A percentile compares a stretch with the other conserved stretches of the same genome.
Conservation (phyloP, 179 eudicot species). For the Corrigiola litoralis region DNA sequence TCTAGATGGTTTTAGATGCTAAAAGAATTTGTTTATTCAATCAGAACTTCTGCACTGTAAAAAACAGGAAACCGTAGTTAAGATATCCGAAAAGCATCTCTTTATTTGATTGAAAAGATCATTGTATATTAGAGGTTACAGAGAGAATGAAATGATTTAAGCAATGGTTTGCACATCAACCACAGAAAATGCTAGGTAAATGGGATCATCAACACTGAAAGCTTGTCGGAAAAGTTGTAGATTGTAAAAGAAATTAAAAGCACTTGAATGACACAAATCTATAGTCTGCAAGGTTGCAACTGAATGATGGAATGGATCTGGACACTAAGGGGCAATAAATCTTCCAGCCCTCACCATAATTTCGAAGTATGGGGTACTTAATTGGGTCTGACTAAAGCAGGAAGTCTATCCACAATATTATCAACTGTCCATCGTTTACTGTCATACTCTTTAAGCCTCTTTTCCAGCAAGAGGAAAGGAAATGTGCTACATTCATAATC, state of each 20-base stretch:
- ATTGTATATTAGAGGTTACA: too few species aligned
- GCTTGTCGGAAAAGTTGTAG: background rate
- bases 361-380: conserved; percentile 16
- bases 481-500: conserved; percentile 15
- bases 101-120: too few species aligned
- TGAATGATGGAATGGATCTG: conserved; percentile 12
- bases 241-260: background rate
- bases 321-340: background rate
- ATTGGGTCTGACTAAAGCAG: conserved; percentile 14
- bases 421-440: conserved; percentile 7
- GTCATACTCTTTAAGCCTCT: background rate
- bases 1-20: too few species aligned
- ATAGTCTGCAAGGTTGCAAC: background rate
- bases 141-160: too few species aligned
- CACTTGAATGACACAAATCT: conserved; percentile 12
- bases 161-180: too few species aligned
- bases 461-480: background rate
- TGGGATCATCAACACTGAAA: background rate
- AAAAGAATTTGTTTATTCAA: too few species aligned
- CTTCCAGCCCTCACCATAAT: conserved; percentile 8
- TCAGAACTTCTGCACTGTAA: too few species aligned
- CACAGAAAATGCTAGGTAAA: too few species aligned
- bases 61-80: too few species aligned
- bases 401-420: conserved; percentile 13
- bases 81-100: too few species aligned